These are phyloP conservation scores for Trichoderma sp. DNA, from an alignment of 2,329 filamentous ascomycete genomes.

Conservation along the genomic window DNA sequence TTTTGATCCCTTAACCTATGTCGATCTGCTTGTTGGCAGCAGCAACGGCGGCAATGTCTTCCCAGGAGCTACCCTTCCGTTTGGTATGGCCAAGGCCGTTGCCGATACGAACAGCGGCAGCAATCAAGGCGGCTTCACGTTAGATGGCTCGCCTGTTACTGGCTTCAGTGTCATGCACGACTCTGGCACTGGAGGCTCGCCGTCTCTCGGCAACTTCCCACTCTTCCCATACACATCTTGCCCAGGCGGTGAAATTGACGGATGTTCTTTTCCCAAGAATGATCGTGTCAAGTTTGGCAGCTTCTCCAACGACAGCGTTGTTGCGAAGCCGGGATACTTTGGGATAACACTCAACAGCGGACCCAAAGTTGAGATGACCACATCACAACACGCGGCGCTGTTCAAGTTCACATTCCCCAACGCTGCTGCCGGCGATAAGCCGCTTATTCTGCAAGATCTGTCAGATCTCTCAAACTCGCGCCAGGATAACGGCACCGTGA, in stretches of 20 bases:
- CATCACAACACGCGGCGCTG: constrained; percentile 64
- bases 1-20: constrained; percentile 35
- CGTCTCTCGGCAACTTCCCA: constrained; percentile 73
- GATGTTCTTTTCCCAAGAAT: constrained; percentile 60
- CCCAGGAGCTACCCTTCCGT: constrained; percentile 46
- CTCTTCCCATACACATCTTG: constrained; percentile 68
- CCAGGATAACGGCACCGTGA: constrained; percentile 57
- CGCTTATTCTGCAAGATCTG: constrained; percentile 66
- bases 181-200: constrained; percentile 57
- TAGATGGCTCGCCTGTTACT: constrained; percentile 51
- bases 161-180: constrained; percentile 63
- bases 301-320: constrained; percentile 54
- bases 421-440: constrained; percentile 42
- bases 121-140: constrained; percentile 60
- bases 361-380: constrained; percentile 67
- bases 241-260: constrained; percentile 60
- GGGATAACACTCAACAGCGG: constrained; percentile 59
- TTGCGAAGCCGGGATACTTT: constrained; percentile 66
- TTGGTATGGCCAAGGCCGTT: constrained; percentile 58
- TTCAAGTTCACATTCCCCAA: constrained; percentile 66
- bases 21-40: constrained; percentile 44
- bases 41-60: constrained; percentile 45
- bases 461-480: constrained; percentile 64
- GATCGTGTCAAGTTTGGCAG: constrained; percentile 42
- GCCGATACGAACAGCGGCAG: constrained; percentile 49